A percentile compares a stretch with the other conserved stretches of the same genome.
Conservation (phyloP, 2,329 filamentous ascomycete species). For the Aureobasidium musti region DNA sequence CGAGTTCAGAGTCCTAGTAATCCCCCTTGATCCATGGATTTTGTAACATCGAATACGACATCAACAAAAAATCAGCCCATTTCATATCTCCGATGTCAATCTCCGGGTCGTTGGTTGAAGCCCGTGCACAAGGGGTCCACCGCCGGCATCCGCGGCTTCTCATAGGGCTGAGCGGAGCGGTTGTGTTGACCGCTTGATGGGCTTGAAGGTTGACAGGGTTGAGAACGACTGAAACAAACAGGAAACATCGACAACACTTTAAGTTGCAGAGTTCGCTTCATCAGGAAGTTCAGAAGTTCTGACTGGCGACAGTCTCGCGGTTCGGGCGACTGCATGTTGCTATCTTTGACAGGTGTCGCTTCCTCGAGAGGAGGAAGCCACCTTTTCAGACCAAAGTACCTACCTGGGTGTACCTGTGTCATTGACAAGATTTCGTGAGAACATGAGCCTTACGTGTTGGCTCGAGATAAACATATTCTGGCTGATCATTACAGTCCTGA, state of each 20-base stretch:
- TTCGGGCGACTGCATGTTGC: background rate
- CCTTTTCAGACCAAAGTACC: too few relatives aligned
- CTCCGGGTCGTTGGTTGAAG: background rate
- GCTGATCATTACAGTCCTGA: too few relatives aligned
- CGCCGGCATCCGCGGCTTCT: constrained; percentile 17
- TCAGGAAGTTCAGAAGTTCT: background rate
- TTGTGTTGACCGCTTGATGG: background rate
- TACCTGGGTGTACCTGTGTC: too few relatives aligned
- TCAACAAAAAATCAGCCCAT: constrained; percentile 29
- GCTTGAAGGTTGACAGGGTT: background rate
- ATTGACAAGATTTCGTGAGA: too few relatives aligned
- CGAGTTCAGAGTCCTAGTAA: background rate
- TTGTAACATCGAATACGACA: constrained; percentile 20
- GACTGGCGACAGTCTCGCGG: background rate
- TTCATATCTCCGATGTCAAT: constrained; percentile 25
- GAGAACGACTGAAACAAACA: background rate
- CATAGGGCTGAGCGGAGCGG: constrained; percentile 1
- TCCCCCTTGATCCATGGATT: background rate
- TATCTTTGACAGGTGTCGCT: too few relatives aligned
- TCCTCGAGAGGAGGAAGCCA: too few relatives aligned
- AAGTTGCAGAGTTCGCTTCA: background rate
- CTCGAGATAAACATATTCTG: too few relatives aligned
- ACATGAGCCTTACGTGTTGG: too few relatives aligned
- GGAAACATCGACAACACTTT: background rate
- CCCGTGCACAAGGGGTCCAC: background rate